Evolutionary conservation across 345 rosid genomes (phyloP).

Genomic region (Moricandia moricandioides): DNA sequence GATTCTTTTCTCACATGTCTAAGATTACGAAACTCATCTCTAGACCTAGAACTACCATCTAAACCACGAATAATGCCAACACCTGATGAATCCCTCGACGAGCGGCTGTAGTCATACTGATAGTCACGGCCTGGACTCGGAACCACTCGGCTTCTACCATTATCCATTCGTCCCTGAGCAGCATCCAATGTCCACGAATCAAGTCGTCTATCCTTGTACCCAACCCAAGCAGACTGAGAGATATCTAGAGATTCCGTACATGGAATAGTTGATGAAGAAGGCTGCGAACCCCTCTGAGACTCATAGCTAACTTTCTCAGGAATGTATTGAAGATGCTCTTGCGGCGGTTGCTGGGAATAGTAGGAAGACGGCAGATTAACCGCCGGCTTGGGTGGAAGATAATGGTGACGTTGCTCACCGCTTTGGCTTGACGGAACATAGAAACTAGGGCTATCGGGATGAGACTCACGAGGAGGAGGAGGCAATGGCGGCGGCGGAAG

Average conservation of each 20-base stretch:
- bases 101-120: constrained; percentile 36
- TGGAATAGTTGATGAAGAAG: constrained; percentile 18
- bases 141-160: too few species aligned
- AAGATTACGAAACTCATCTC: constrained; percentile 39
- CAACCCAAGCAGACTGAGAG: constrained; percentile 29
- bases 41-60: constrained; percentile 42
- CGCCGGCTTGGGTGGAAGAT: constrained; percentile 15
- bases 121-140: constrained; percentile 2
- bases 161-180: constrained; percentile 8
- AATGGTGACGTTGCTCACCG: constrained; percentile 22
- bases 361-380: constrained; percentile 30
- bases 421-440: constrained; percentile 10
- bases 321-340: constrained; percentile 29
- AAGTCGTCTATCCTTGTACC: constrained; percentile 23
- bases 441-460: constrained; percentile 32
- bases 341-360: constrained; percentile 32
- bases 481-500: constrained; percentile 29
- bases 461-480: constrained; percentile 22
- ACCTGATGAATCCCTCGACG: constrained; percentile 36
- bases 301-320: constrained; percentile 39
- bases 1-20: constrained; percentile 41
- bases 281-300: constrained; percentile 33
- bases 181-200: constrained; percentile 34
- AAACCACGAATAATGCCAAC: not conserved
- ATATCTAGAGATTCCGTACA: constrained; percentile 30